These are phyloP conservation scores for Alternaria sp. DNA, from an alignment of 2,329 filamentous ascomycete species.

Conservation along the genomic window DNA sequence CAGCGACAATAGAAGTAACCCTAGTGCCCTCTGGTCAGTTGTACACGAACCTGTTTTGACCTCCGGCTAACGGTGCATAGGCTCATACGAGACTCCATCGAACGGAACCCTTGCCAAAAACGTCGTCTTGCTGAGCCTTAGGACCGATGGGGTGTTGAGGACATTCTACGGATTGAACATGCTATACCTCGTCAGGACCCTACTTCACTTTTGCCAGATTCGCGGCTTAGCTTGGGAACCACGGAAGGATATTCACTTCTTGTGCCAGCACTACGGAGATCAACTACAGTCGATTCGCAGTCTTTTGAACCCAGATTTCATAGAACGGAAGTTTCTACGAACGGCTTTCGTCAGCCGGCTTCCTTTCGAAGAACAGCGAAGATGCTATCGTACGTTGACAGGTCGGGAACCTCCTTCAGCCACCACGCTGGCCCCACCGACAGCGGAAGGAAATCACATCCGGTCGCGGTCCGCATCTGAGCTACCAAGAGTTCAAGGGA, in stretches of 20 bases:
- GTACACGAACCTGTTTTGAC: neutral
- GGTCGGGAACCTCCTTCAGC: slow-evolving; percentile 36
- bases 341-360: slow-evolving; percentile 38
- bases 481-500: slow-evolving; percentile 15
- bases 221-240: slow-evolving; percentile 42
- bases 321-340: slow-evolving; percentile 40
- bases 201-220: slow-evolving; percentile 37
- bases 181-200: slow-evolving; percentile 38
- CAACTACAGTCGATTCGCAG: slow-evolving; percentile 35
- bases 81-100: slow-evolving; percentile 38
- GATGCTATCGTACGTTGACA: slow-evolving; percentile 37
- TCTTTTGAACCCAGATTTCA: slow-evolving; percentile 32
- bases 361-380: slow-evolving; percentile 31
- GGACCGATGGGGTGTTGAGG: slow-evolving; percentile 30
- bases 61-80: slow-evolving; percentile 25
- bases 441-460: slow-evolving; percentile 10
- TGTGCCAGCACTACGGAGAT: slow-evolving; percentile 38
- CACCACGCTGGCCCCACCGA: slow-evolving; percentile 34
- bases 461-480: slow-evolving; percentile 20
- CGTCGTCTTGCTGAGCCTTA: slow-evolving; percentile 38
- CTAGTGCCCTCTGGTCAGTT: slow-evolving; percentile 42
- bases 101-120: slow-evolving; percentile 36
- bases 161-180: slow-evolving; percentile 45
- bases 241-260: slow-evolving; percentile 38
- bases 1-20: slow-evolving; percentile 42